Base-by-base conservation (phyloP, 2,329 filamentous ascomycete species). In the Cladosporium oxysporum region DNA sequence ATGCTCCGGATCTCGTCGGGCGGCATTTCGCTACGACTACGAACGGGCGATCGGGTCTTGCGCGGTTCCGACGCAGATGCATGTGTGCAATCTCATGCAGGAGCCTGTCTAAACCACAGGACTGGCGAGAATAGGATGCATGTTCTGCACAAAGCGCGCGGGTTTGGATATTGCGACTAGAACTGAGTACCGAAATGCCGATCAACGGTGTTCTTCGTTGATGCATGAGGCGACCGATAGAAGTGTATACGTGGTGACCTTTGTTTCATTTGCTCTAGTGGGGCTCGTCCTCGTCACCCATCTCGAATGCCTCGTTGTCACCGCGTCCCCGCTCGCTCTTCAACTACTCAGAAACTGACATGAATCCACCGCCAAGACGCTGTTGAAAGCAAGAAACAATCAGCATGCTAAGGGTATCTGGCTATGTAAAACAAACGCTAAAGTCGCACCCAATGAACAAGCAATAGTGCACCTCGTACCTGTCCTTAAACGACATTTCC, bases 401-500 rank as follows among this genome's bases (percentile, higher is more conserved):
- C 6, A 1, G 14, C 16, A 60, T 60, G 10, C 28, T 60, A 31
- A 49, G 58, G 58, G 58, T 60, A 49, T 60, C 41, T 16, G 50
- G 58, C 41, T 26, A 49, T 18, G 37, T 44, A 60, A 60, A 21
- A n/a, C 37, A 49, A 47, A 31, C 31, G 55, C 55, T 58, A 26
- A 28, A 41, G n/a, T 12, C 12, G 23, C 14, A 55, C 5, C 6
- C 28, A 55, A 29, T n/a, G 5, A 53, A 33, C 16, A 53, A 29
- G 16, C 16, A 55, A 33, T 1, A 3, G n/a, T 18, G 23, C 28
- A 23, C 31, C 21, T 12, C n/a, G 16, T 55, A 5, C 11, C 44
- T 5, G n/a, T 21, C 50, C 5, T 57, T 33, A 58, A 26, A 12
- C 29, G 2, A 28, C n/a, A 28, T 16, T 5, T 10, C 55, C 31